Base-by-base conservation (phyloP, 805 yeast species). In the Isabelozyma pseudorhagii region DNA sequence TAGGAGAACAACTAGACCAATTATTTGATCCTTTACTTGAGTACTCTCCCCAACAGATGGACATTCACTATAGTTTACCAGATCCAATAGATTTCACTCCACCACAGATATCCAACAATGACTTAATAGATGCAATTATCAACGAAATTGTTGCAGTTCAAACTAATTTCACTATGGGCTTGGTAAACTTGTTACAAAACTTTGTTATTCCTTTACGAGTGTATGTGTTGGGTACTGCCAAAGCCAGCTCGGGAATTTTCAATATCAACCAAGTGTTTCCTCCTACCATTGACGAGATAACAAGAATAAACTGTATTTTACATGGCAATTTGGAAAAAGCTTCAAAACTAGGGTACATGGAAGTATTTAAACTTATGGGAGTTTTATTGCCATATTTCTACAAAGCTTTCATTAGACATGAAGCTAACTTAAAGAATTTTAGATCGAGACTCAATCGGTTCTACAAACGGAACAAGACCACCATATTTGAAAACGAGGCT, bases 211-310 rank as follows among this genome's bases (percentile, higher is more conserved):
- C 96, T 0, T 66, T 91, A 38, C 77, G 98, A 56, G 81, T 87
- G 13, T 77, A 78, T 50, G 90, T 87, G 0, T 66, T 89, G 34
- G 18, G 15, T 5, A 78, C 82, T 48, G 79, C 79, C 1, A 64
- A 83, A 5, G 72, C 78, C 3, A 75, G 75, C 9, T 62, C 81
- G 40, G 83, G 89, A 1, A 83, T 87, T 2, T 66, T 84, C 1
- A 82, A 83, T 55, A 74, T 92, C 34, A 92, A 93, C 64, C 76
- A 83, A 45, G 77, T 90, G 0, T 91, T 93, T 61, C 97, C 98
- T 2, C 97, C 97, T 0, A 93, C 98, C 0, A 87, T 93, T 15
- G 97, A 93, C 67, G 98, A 93, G 69, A 84, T 93, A 14, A 88
- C 96, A 9, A 77, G 97, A 60, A 85, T 93, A 39, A 92, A 92